A percentile compares a stretch with the other conserved stretches of the same genome.
These are phyloP conservation scores for Asterella californica DNA, from an alignment of 225 moss, liverwort and hornwort genomes.

Conservation along the genomic window DNA sequence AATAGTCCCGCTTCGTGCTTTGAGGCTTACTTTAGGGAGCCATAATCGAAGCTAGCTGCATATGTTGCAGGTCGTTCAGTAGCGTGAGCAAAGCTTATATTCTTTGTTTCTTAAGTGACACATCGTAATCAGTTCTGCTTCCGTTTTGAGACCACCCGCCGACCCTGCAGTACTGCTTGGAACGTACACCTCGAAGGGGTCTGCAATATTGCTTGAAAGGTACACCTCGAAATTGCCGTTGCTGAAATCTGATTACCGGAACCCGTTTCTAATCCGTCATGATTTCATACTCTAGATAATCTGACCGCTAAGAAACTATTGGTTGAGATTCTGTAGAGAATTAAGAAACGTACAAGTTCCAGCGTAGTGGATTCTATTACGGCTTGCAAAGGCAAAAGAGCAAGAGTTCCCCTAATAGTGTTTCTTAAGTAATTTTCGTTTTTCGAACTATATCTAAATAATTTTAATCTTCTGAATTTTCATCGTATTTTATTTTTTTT, in stretches of 20 bases:
- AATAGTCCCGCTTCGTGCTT: no score
- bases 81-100: no score
- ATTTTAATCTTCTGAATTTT: no score
- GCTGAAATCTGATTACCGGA: not conserved
- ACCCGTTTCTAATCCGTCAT: not conserved
- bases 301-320: not conserved
- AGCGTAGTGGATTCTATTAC: slow-evolving; percentile 37
- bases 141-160: not conserved
- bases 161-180: not conserved
- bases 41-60: no score
- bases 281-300: not conserved
- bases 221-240: not conserved
- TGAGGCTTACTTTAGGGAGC: no score
- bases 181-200: not conserved
- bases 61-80: no score
- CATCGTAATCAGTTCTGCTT: no score
- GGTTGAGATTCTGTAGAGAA: not conserved
- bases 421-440: no score
- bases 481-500: no score
- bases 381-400: slow-evolving; percentile 39
- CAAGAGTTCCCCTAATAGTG: slow-evolving; percentile 28
- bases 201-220: no score
- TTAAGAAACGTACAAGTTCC: slow-evolving; percentile 6
- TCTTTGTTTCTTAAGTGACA: no score
- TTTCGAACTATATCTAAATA: no score